Evolutionary conservation across 2,329 filamentous ascomycete species (phyloP).

Genomic region (Mollisiaceae sp.): DNA sequence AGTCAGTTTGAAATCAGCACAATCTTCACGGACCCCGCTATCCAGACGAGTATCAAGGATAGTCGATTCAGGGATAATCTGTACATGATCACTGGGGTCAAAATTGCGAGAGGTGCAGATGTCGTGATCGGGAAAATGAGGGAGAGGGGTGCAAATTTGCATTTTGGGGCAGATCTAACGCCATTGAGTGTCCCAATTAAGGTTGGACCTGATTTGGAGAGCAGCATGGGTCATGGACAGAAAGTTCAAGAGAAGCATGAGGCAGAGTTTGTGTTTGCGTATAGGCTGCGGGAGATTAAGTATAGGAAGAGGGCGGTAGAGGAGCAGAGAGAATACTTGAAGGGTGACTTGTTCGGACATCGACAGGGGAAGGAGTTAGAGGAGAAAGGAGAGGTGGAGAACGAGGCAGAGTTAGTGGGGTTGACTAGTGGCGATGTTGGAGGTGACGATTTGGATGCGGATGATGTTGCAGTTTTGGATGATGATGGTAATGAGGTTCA

Average conservation of each 20-base stretch:
- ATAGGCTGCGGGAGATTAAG: constrained; percentile 25
- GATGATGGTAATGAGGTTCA: constrained; percentile 20
- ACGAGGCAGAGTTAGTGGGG: constrained; percentile 17
- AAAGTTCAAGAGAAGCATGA: constrained; percentile 13
- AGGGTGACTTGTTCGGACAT: constrained; percentile 22
- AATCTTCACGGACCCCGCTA: constrained; percentile 11
- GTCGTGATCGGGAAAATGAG: constrained; percentile 18
- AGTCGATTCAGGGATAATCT: constrained; percentile 18
- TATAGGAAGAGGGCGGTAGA: constrained; percentile 17
- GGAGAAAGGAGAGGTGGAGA: not conserved
- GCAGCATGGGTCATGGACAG: not conserved
- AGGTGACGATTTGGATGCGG: constrained; percentile 13
- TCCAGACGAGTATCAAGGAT: constrained; percentile 20
- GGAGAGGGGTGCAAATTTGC: constrained; percentile 19
- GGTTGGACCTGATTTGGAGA: constrained; percentile 21
- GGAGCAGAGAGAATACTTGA: constrained; percentile 20
- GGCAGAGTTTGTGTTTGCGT: constrained; percentile 27
- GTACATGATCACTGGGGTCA: constrained; percentile 28
- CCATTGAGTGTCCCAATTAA: constrained; percentile 22
- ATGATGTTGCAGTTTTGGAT: constrained; percentile 14
- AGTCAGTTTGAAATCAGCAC: constrained; percentile 6
- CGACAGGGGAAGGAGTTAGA: constrained; percentile 4
- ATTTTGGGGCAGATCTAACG: constrained; percentile 21
- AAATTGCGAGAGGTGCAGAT: constrained; percentile 25
- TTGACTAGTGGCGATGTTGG: constrained; percentile 16